Evolutionary conservation across 306 rosid species (phyloP), one percentile per base, ranked within the genome.

Genomic region (Gastrolobium villosum): DNA sequence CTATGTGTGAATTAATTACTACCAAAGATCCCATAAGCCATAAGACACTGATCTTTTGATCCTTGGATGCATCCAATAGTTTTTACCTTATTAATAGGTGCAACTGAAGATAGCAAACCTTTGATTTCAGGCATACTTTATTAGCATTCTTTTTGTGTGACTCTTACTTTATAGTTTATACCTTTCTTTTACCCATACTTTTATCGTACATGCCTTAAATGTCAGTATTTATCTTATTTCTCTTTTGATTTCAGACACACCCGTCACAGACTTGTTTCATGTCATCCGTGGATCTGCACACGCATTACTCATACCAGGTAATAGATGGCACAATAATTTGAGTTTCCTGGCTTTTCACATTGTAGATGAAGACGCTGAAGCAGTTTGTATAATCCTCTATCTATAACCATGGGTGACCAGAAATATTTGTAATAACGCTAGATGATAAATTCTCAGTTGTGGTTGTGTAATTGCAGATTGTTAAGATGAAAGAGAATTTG

Each of bases 231-330:
- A 74, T 53, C 32, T 64, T 72, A 65, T 83, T 74, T 83, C 46
- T 76, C 28, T 37, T 83, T 73, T 77, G 70, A 62, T 79, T 68
- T 60, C 96, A 93, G 99, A 96, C 99, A 14, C 99, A 96, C 82
- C 99, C 99, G 5, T 88, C 98, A 6, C 99, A 96, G 86, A 93
- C 99, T 64, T 96, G 99, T 89, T 96, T 96, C 85, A 93, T 96
- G 99, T 96, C 99, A 68, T 93, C 99, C 0, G 99, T 96, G 78
- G 99, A 96, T 89, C 87, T 96, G 60, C 99, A 96, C 81, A 96
- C 99, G 2, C 99, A 96, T 88, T 96, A 96, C 88, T 89, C 99
- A 34, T 96, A 96, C 87, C 99, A 96, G 99, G 99, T 96, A 88
- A 75, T 37, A 56, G 44, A 74, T 80, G 15, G 46, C 57, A 50